A percentile compares a stretch with the other conserved stretches of the same genome.
Evolutionary conservation across 306 rosid genomes (phyloP).

Genomic region (Argentina anserina): DNA sequence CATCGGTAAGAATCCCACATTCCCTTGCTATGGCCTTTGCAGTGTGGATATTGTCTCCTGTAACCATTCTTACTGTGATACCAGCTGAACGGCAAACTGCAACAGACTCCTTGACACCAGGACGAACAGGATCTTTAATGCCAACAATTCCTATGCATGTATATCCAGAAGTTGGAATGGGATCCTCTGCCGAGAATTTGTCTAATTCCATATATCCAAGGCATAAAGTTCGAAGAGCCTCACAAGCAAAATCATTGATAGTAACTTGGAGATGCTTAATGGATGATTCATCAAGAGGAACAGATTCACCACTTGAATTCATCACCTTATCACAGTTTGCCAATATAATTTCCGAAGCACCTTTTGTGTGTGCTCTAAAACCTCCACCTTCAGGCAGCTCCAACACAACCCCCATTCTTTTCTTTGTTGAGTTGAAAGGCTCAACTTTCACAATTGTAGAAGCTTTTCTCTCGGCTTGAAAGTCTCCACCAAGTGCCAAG

Average conservation of each 20-base stretch:
- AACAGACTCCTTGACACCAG: constrained; percentile 94
- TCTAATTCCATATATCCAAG: constrained; percentile 81
- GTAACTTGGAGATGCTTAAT: constrained; percentile 48
- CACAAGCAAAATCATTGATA: constrained; percentile 74
- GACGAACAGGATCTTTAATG: constrained; percentile 97
- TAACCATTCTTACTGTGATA: constrained; percentile 89
- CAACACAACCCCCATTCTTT: constrained; percentile 79
- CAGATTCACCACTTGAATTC: constrained; percentile 66
- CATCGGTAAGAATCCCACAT: constrained; percentile 94
- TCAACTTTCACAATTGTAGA: constrained; percentile 71
- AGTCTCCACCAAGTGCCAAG: constrained; percentile 77
- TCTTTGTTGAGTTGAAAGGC: constrained; percentile 92
- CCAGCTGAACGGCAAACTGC: constrained; percentile 93
- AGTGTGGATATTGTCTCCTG: constrained; percentile 89
- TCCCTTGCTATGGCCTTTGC: constrained; percentile 98
- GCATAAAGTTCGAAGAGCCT: constrained; percentile 93
- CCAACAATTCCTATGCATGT: constrained; percentile 91
- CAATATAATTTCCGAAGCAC: constrained; percentile 88
- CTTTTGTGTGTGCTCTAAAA: constrained; percentile 81
- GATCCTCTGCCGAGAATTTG: constrained; percentile 46
- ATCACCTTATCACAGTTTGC: constrained; percentile 85
- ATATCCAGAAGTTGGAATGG: constrained; percentile 78
- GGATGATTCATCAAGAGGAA: constrained; percentile 71
- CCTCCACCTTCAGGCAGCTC: constrained; percentile 66
- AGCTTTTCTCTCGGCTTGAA: constrained; percentile 61